Evolutionary conservation across 768 basidiomycete genomes (phyloP), one percentile per base, ranked within the genome.

Genomic region (Leccinellum rugosiceps): DNA sequence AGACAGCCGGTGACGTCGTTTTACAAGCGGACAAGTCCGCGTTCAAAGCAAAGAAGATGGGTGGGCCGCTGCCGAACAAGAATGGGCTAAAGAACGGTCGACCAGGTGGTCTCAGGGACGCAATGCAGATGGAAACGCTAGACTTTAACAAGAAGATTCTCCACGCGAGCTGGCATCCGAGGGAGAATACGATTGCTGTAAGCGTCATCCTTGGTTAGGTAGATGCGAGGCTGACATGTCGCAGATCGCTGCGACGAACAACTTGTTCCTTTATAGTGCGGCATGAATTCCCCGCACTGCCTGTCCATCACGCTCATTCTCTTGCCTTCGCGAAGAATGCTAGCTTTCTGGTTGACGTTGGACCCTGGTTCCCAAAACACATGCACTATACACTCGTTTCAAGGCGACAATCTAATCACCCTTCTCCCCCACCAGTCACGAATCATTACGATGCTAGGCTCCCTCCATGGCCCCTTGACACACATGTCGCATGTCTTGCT

Each of bases 41-140:
- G 6, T 99, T 99, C 80, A 98, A 98, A 75, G 93, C 92, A 50
- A 99, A 98, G 87, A 99, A 98, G 82, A 91, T 97, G 55, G 94
- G 95, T 13, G 94, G 90, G 2, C 86, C 88, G 9, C 68, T 87
- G 54, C 83, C 85, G n/a, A 84, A 81, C 67, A 89, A 90, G 72
- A 76, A 81, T 59, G 77, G 81, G 48, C 68, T 81, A 66, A 88
- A 89, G 83, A 86, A 94, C 72, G 93, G 94, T 13, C 85, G 90
- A 67, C 79, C 81, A 38, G 83, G 85, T 51, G 71, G 70, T 50
- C 75, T 90, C 71, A 86, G 88, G 70, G 94, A 96, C 62, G 83
- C 87, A 49, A 92, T 97, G 85, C 90, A 94, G 69, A 72, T 87
- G 67, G 88, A 92, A 66, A 85, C 90, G 17, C 75, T 91, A 60